Evolutionary conservation across 805 yeast genomes (phyloP).

Genomic region (Sugiyamaella qingdaonensis): DNA sequence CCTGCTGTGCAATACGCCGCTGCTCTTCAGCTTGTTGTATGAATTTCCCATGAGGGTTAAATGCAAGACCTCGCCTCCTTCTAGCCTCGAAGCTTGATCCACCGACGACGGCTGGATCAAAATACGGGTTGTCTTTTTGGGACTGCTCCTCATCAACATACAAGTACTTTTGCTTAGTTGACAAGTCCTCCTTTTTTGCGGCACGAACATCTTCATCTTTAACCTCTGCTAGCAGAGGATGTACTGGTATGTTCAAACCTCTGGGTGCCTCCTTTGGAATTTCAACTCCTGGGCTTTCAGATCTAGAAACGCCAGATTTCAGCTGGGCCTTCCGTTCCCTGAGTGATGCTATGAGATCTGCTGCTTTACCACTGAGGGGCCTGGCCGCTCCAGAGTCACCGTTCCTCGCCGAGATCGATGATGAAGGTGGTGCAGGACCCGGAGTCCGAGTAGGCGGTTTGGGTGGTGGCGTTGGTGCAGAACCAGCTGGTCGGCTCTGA

Average conservation of each 20-base stretch:
- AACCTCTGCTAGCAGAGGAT: constrained; percentile 26
- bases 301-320: not conserved
- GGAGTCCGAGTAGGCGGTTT: too few species aligned
- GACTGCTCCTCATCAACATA: not conserved
- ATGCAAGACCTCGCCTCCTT: constrained; percentile 39
- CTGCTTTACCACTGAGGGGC: constrained; percentile 52
- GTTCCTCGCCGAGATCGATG: too few species aligned
- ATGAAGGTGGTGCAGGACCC: too few species aligned
- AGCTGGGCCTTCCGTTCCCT: constrained; percentile 23
- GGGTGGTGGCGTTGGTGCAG: too few species aligned
- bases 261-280: not conserved
- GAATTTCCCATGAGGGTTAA: constrained; percentile 63
- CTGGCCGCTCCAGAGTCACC: too few species aligned
- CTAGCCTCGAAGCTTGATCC: constrained; percentile 10
- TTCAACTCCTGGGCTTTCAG: not conserved
- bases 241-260: constrained; percentile 31
- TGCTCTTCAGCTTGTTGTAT: constrained; percentile 49
- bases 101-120: constrained; percentile 24
- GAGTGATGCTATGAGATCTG: constrained; percentile 40
- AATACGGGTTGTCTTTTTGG: constrained; percentile 35
- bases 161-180: constrained; percentile 6
- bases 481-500: too few species aligned
- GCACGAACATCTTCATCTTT: not conserved
- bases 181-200: not conserved
- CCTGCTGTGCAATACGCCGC: constrained; percentile 38